Conservation (phyloP, 768 basidiomycete species). For the Hysterangium stoloniferum region DNA sequence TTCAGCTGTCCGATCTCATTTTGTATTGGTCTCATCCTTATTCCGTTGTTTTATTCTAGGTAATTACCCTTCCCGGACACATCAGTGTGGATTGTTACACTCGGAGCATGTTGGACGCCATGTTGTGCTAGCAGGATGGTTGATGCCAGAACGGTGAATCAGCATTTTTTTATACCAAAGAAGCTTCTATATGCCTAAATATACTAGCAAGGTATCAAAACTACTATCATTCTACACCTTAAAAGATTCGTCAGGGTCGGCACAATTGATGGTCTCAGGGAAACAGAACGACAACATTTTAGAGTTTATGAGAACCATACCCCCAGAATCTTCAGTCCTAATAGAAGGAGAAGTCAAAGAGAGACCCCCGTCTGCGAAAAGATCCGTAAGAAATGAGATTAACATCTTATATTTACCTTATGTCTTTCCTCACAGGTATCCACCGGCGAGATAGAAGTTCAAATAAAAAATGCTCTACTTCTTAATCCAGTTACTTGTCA, state of each 20-base stretch:
- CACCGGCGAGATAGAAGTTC: conserved; percentile 75
- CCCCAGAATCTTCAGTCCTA: conserved; percentile 71
- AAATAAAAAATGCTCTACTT: conserved; percentile 58
- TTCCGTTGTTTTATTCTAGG: too few relatives aligned
- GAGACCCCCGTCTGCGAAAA: conserved; percentile 55
- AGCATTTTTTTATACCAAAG: neutral
- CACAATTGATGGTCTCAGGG: conserved; percentile 69
- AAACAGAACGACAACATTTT: conserved; percentile 17
- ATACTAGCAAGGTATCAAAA: conserved; percentile 56
- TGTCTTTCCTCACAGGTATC: conserved; percentile 33
- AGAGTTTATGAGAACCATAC: conserved; percentile 29
- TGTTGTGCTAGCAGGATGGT: conserved; percentile 76
- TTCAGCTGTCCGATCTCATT: too few relatives aligned
- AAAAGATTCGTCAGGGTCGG: conserved; percentile 66
- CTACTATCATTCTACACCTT: conserved; percentile 79
- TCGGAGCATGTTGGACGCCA: conserved; percentile 40
- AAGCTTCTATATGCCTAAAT: conserved; percentile 24
- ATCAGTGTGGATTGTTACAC: conserved; percentile 54
- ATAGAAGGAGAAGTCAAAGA: conserved; percentile 64
- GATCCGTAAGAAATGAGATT: conserved; percentile 10
- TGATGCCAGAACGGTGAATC: conserved; percentile 73
- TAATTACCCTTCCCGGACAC: conserved; percentile 54
- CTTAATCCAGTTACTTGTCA: conserved; percentile 66
- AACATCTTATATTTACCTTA: neutral
- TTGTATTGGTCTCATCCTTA: too few relatives aligned